Evolutionary conservation across 176 grass and related monocot genomes (phyloP).

Genomic region (Musa schizocarpa): DNA sequence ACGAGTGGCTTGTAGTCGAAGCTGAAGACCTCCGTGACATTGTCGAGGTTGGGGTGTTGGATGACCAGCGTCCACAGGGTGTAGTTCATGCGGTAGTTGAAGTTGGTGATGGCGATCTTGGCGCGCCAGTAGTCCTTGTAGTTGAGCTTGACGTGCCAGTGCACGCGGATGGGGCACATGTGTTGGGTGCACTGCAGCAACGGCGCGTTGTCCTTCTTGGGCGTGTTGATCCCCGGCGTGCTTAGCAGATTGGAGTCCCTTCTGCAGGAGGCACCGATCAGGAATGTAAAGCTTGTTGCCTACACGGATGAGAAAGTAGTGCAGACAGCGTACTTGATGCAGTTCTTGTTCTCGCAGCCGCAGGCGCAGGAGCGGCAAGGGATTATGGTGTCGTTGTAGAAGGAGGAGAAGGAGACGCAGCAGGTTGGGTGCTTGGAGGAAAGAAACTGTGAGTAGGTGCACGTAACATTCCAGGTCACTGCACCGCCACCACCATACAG

Average conservation of each 20-base stretch:
- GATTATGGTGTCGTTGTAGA: conserved; percentile 87
- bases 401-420: conserved; percentile 89
- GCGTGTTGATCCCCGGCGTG: conserved; percentile 54
- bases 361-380: conserved; percentile 66
- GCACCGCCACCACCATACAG: background rate
- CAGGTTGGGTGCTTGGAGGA: conserved; percentile 63
- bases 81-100: conserved; percentile 92
- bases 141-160: conserved; percentile 98
- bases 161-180: conserved; percentile 83
- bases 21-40: conserved; percentile 77
- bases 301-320: conserved; percentile 3
- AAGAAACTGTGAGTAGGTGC: conserved; percentile 74
- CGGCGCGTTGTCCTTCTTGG: conserved; percentile 51
- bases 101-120: conserved; percentile 85
- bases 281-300: background rate
- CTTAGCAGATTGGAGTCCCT: conserved; percentile 48
- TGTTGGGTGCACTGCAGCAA: conserved; percentile 73
- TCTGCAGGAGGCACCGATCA: background rate
- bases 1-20: conserved; percentile 77
- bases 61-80: conserved; percentile 86
- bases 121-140: conserved; percentile 95
- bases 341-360: conserved; percentile 76
- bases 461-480: conserved; percentile 88
- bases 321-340: conserved; percentile 38
- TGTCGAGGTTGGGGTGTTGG: conserved; percentile 82